Conservation (phyloP, 1,284 basidiomycete species). For the Filobasidium uniguttulatum region DNA sequence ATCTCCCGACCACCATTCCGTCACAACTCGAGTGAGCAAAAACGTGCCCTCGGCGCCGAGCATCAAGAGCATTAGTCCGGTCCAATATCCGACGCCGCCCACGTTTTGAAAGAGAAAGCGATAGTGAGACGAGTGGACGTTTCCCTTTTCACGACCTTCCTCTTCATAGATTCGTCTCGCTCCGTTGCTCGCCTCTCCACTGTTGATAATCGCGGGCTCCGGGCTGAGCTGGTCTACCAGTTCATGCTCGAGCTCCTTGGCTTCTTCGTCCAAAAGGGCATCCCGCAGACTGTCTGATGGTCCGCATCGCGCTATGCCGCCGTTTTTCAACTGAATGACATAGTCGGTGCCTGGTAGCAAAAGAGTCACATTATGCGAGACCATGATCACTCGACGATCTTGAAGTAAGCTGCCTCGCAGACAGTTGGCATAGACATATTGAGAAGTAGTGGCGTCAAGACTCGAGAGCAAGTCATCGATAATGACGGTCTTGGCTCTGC, state of each 20-base stretch:
- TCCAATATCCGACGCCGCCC: constrained; percentile 36
- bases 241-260: not conserved
- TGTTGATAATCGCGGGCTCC: not conserved
- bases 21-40: constrained; percentile 18
- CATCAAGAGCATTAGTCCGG: constrained; percentile 21
- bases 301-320: constrained; percentile 16
- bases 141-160: constrained; percentile 51
- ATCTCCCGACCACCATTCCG: constrained; percentile 30
- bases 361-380: constrained; percentile 56
- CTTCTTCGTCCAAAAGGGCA: not conserved
- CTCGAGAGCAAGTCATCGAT: constrained; percentile 35
- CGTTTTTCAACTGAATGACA: constrained; percentile 44
- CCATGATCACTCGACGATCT: constrained; percentile 54
- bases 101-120: constrained; percentile 26
- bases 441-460: constrained; percentile 36
- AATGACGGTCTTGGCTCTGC: constrained; percentile 52
- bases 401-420: constrained; percentile 42
- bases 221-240: not conserved
- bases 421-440: constrained; percentile 30
- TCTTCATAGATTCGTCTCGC: constrained; percentile 52
- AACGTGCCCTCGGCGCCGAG: constrained; percentile 18
- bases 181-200: not conserved
- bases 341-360: constrained; percentile 19
- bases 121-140: constrained; percentile 26
- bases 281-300: not conserved